phyloP scores from a whole-genome alignment of 257 asterid species.

The Avicennia marina region DNA sequence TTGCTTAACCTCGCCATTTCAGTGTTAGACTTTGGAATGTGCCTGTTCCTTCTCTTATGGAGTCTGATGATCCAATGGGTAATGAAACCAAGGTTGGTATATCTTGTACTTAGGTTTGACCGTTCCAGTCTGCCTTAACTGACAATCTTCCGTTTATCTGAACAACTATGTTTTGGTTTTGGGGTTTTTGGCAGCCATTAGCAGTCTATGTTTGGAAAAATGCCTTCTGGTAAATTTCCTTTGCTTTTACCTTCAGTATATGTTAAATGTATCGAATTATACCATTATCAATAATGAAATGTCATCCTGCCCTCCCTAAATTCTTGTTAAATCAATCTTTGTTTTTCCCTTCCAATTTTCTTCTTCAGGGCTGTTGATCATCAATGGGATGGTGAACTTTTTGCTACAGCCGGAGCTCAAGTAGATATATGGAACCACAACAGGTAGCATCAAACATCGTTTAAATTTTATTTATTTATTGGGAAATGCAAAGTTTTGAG shows the following conservation, averaged over 20 bases:
- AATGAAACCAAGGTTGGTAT: conserved; percentile 46
- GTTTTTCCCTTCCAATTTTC: not conserved
- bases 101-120: not conserved
- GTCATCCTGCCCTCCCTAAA: not conserved
- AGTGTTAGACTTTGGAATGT: conserved; percentile 93
- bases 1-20: conserved; percentile 22
- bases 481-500: conserved; percentile 12
- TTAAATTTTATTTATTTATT: not conserved
- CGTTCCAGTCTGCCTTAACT: conserved; percentile 4
- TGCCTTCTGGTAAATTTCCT: conserved; percentile 66
- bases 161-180: conserved; percentile 17
- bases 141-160: conserved; percentile 13
- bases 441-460: conserved; percentile 42
- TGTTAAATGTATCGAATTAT: not conserved
- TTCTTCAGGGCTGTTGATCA: conserved; percentile 87
- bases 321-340: not conserved
- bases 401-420: conserved; percentile 98
- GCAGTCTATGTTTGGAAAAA: conserved; percentile 75
- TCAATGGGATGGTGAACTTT: conserved; percentile 79
- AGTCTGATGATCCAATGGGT: conserved; percentile 30
- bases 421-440: conserved; percentile 94
- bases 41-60: conserved; percentile 54
- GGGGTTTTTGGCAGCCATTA: conserved; percentile 49
- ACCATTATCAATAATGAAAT: not conserved
- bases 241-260: conserved; percentile 7